Base-by-base conservation (phyloP, 371 early-diverging fungal genomes). In the Apophysomyces ossiformis region DNA sequence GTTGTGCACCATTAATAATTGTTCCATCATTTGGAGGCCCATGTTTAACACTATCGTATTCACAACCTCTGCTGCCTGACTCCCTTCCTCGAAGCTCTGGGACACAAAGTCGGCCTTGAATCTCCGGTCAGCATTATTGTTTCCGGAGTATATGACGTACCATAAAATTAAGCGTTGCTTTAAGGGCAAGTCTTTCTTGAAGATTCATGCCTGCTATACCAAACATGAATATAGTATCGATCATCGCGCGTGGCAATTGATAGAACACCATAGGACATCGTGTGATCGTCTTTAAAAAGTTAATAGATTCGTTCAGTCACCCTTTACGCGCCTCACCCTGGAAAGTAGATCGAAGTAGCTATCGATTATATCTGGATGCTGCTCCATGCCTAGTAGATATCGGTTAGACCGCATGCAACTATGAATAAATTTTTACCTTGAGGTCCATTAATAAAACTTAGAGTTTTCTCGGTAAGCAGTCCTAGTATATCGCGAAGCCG, bases 111-210 rank as follows among this genome's bases (percentile, higher is more conserved):
- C 86, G 21, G 82, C 77, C 85, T 85, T 65, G 11, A 37, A 56
- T 57, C 60, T 26, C 57, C 15, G 32, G 16, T 54, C 13, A 70
- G 41, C 35, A 44, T 35, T 36, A 4, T 35, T 15, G 21, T 4
- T 12, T 18, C 46, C 13, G 15, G 38, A 2, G 9, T 9, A 32
- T 38, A 7, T 9, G 8, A 39, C 69, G 61, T 77, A 86, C 89
- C 81, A 86, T 78, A 68, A 87, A 89, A n/a, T 74, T 76, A 13
- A 87, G 59, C 0, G 85, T 82, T 1, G 89, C 82, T 41, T 84
- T 85, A 43, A 87, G 65, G 4, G 89, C 89, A n/a, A 89, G 63
- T 43, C 87, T 77, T 43, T 89, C 89, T 62, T 87, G 86, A 13
- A 86, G 60, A 4, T 83, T 79, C 75, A 89, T 77, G 5, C 87